Base-by-base conservation (phyloP, 2,329 filamentous ascomycete genomes). In the Epichloe aotearoae region DNA sequence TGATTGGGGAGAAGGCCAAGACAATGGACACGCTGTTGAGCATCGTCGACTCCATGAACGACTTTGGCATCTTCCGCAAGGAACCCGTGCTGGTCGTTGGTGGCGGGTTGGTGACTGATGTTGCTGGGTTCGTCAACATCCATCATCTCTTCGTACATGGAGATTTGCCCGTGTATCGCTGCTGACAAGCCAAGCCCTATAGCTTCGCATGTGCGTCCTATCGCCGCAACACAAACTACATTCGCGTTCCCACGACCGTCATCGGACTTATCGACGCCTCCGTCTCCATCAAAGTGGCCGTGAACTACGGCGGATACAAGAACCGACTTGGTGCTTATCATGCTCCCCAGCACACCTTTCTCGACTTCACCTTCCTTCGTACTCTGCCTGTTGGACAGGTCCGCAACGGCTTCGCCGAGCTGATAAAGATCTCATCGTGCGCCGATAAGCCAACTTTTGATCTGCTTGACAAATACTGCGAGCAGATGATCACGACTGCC, bases 221-320 rank as follows among this genome's bases (percentile, higher is more conserved):
- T 67, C 77, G 83, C 54, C 73, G 83, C 58, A 86, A 79, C 66
- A 86, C 83, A 42, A 85, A 85, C 67, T 87, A 76, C 68, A 85
- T 87, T 61, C 80, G 83, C 46, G 76, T 87, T 8, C 84, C 84
- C 1, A 87, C 84, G 0, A 87, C 84, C 1, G 80, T 87, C 55
- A 86, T 88, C 60, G 83, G 84, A 10, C 71, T 88, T 46, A 87
- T 87, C 53, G 84, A 88, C 60, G 84, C 84, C 3, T 84, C 81
- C 17, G 84, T 87, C 47, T 84, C 79, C 37, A 87, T 87, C 71
- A 86, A 87, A 62, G 83, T 87, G n/a, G 84, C 81, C 12, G 83
- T 87, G 59, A 87, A 87, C 69, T 86, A 86, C 59, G 82, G 81
- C 62, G 79, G 82, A 63, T 84, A 86, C 72, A 87, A 87, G 73